These are phyloP conservation scores for Cinchona pubescens DNA, from an alignment of 257 asterid genomes.

Conservation along the genomic window DNA sequence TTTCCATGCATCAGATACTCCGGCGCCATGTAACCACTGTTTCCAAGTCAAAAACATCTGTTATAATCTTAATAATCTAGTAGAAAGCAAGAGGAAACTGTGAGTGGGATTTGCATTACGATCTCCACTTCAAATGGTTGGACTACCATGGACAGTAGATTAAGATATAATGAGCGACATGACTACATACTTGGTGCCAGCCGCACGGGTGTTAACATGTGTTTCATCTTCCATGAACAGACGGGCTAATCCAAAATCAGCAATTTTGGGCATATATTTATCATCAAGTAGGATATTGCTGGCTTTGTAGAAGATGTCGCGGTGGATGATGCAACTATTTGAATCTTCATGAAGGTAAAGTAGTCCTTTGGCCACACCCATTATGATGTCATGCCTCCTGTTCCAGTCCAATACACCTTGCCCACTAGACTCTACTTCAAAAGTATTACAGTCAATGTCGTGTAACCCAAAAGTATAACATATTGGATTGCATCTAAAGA, in stretches of 20 bases:
- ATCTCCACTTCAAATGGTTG: background rate
- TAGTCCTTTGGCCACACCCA: conserved; percentile 81
- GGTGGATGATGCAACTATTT: conserved; percentile 68
- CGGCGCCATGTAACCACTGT: conserved; percentile 99
- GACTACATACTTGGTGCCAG: conserved; percentile 83
- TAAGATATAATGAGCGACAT: background rate
- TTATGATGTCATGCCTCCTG: conserved; percentile 62
- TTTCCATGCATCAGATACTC: conserved; percentile 79
- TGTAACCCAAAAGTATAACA: conserved; percentile 5
- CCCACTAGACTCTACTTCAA: conserved; percentile 47
- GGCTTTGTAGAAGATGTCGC: conserved; percentile 92
- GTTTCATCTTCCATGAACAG: conserved; percentile 73
- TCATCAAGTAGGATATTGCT: conserved; percentile 88
- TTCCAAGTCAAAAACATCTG: conserved; percentile 23
- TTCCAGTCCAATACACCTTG: conserved; percentile 67
- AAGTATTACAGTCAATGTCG: conserved; percentile 19
- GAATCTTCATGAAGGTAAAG: conserved; percentile 90
- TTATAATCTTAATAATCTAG: background rate
- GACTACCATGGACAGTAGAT: background rate
- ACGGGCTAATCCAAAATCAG: conserved; percentile 95
- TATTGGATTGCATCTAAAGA: background rate
- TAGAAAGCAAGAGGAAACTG: background rate
- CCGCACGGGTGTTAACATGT: conserved; percentile 77
- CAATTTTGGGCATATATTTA: conserved; percentile 87
- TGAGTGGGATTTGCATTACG: background rate